Percentiles rank a stretch among this genome's conserved stretches.
phyloP scores from a whole-genome alignment of 2,329 filamentous ascomycete genomes.

The Meredithiella fracta region DNA sequence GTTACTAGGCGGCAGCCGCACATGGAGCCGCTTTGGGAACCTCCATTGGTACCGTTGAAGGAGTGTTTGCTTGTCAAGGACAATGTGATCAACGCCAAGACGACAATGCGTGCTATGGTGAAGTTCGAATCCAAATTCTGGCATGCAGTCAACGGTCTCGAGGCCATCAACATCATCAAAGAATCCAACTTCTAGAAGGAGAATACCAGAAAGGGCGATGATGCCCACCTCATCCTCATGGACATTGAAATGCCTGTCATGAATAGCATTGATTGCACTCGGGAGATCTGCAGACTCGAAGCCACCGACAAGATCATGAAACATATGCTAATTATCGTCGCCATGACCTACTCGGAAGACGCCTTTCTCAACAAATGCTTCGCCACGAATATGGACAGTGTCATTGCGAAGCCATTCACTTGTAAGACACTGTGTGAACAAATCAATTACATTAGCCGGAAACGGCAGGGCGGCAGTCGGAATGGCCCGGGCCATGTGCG shows the following conservation, averaged over 20 bases:
- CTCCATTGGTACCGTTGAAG: conserved; percentile 13
- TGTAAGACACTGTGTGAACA: conserved; percentile 53
- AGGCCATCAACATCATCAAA: conserved; percentile 41
- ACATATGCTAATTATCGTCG: conserved; percentile 65
- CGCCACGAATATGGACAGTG: conserved; percentile 39
- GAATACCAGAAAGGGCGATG: conserved; percentile 29
- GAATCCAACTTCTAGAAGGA: conserved; percentile 40
- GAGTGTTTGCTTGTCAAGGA: conserved; percentile 43
- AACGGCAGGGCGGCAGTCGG: neutral
- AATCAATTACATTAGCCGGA: conserved; percentile 40
- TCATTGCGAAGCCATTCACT: conserved; percentile 68
- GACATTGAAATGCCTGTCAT: conserved; percentile 74
- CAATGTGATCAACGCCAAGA: conserved; percentile 50
- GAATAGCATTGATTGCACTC: conserved; percentile 61
- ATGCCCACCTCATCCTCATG: conserved; percentile 57
- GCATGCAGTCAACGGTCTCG: conserved; percentile 48
- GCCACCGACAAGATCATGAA: conserved; percentile 39
- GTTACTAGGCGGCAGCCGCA: neutral
- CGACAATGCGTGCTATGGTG: conserved; percentile 44
- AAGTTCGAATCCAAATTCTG: conserved; percentile 43
- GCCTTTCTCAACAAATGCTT: conserved; percentile 15
- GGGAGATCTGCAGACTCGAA: conserved; percentile 52
- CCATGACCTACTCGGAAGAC: conserved; percentile 59
- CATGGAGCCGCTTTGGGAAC: neutral
- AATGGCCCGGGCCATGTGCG: too few relatives aligned